Evolutionary conservation across 257 asterid species (phyloP).

Genomic region (Eucommia ulmoides): DNA sequence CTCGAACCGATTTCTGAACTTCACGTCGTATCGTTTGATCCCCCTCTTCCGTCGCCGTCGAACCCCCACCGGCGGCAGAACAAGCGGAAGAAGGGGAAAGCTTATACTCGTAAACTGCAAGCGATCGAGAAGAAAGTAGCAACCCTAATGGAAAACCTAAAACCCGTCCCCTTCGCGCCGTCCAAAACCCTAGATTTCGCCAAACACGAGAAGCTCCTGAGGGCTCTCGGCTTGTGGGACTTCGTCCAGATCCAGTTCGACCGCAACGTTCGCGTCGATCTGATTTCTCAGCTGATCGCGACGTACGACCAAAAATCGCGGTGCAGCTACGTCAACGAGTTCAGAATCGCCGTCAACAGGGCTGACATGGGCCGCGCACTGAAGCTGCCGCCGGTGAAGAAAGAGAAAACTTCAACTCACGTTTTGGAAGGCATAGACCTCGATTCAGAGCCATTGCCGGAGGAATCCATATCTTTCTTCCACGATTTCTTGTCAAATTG

Average conservation of each 20-base stretch:
- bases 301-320: conserved; percentile 38
- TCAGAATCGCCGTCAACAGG: conserved; percentile 36
- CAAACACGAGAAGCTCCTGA: conserved; percentile 46
- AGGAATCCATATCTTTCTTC: conserved; percentile 41
- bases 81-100: conserved; percentile 51
- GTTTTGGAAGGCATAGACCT: conserved; percentile 36
- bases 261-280: conserved; percentile 40
- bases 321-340: conserved; percentile 33
- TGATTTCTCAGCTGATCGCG: conserved; percentile 61
- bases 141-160: conserved; percentile 30
- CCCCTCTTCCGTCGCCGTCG: conserved; percentile 19
- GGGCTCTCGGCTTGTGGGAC: conserved; percentile 72
- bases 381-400: conserved; percentile 47
- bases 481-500: conserved; percentile 40
- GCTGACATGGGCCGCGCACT: conserved; percentile 68
- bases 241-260: conserved; percentile 59
- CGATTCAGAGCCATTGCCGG: conserved; percentile 31
- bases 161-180: conserved; percentile 60
- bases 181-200: conserved; percentile 32
- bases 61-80: conserved; percentile 10
- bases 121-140: conserved; percentile 40
- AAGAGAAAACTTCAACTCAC: conserved; percentile 31
- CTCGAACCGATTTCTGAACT: too few relatives aligned
- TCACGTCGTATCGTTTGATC: conserved; percentile 12
- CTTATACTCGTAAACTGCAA: conserved; percentile 28